Percentiles rank a stretch among this genome's conserved stretches.
Evolutionary conservation across 176 grass and related monocot genomes (phyloP).

Genomic region (Hyparrhenia diplandra): DNA sequence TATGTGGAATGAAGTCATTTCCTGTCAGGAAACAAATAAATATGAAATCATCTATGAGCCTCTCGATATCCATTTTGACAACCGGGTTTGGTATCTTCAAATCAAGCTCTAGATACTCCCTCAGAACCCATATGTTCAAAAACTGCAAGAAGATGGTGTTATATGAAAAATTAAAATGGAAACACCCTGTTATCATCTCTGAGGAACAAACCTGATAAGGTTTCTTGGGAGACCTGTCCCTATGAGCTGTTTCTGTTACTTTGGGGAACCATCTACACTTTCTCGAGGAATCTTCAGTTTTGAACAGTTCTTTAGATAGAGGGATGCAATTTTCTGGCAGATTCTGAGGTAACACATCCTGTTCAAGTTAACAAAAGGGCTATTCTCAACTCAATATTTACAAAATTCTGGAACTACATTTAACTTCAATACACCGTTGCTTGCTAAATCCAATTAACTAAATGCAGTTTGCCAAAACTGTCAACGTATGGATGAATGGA

Average conservation of each 20-base stretch:
- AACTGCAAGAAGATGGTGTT: constrained; percentile 45
- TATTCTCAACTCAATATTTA: not conserved
- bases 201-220: constrained; percentile 28
- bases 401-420: not conserved
- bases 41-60: constrained; percentile 77
- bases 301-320: not conserved
- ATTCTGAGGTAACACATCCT: not conserved
- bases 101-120: constrained; percentile 75
- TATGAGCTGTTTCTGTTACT: not conserved
- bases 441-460: not conserved
- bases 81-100: constrained; percentile 48
- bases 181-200: not conserved
- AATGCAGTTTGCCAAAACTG: not conserved
- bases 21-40: constrained; percentile 74
- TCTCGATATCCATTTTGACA: constrained; percentile 42
- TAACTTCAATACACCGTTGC: not conserved
- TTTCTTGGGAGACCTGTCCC: constrained; percentile 9
- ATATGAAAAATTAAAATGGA: not conserved
- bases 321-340: not conserved
- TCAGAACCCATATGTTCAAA: constrained; percentile 69
- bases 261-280: constrained; percentile 15
- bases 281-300: not conserved
- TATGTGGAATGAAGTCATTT: constrained; percentile 85
- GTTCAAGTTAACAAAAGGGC: not conserved
- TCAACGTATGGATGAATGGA: not conserved